phyloP scores from a whole-genome alignment of 2,329 filamentous ascomycete species.

The Graphilbum fragrans region DNA sequence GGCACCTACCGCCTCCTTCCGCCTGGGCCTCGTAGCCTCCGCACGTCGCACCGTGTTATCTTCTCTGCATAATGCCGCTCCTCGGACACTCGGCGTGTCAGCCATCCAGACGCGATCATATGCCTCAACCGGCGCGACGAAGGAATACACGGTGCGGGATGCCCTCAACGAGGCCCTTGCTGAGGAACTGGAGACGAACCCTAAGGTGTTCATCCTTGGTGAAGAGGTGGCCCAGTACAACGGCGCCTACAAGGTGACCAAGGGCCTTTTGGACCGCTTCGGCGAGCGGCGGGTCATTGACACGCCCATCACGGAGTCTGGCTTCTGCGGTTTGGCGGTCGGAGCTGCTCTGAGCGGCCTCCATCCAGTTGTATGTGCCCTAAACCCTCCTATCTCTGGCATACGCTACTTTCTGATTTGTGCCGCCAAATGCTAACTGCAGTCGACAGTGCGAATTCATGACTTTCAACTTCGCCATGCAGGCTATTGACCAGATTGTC shows the following conservation, averaged over 20 bases:
- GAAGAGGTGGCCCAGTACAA: slow-evolving; percentile 99
- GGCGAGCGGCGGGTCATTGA: slow-evolving; percentile 97
- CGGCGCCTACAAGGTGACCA: slow-evolving; percentile 99
- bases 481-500: slow-evolving; percentile 98
- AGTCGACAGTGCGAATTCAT: slow-evolving; percentile 83
- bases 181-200: slow-evolving; percentile 89
- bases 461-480: slow-evolving; percentile 99
- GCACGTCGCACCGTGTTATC: background rate
- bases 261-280: slow-evolving; percentile 92
- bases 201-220: slow-evolving; percentile 90
- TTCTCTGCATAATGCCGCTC: slow-evolving; percentile 14
- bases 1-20: slow-evolving; percentile 7
- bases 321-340: slow-evolving; percentile 86
- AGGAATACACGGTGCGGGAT: slow-evolving; percentile 95
- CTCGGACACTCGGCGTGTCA: slow-evolving; percentile 2
- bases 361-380: slow-evolving; percentile 69
- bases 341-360: slow-evolving; percentile 91
- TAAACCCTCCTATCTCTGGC: background rate
- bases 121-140: slow-evolving; percentile 48
- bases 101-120: slow-evolving; percentile 38
- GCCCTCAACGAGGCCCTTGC: slow-evolving; percentile 95
- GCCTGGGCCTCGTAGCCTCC: background rate
- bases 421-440: background rate
- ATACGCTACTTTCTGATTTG: background rate
- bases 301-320: slow-evolving; percentile 94